Evolutionary conservation across 2,329 filamentous ascomycete genomes (phyloP).

Genomic region (Aspergillus puulaauensis): DNA sequence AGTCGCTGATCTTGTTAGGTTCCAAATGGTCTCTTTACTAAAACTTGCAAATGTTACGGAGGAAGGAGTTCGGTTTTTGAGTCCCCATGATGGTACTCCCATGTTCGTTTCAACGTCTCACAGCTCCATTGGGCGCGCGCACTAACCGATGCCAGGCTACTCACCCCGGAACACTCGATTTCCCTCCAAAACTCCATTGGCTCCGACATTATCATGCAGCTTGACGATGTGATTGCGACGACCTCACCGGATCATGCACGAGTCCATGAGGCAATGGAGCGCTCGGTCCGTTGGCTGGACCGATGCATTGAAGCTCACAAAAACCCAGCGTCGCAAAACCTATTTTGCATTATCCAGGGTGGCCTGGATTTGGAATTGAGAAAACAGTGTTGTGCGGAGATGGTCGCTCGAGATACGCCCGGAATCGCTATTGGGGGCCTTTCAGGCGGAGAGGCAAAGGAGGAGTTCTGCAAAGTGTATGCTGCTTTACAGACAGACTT

Average conservation of each 20-base stretch:
- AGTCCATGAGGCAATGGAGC: conserved; percentile 92
- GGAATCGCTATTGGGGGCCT: conserved; percentile 95
- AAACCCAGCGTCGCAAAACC: conserved; percentile 78
- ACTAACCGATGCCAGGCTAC: conserved; percentile 54
- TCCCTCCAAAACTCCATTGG: conserved; percentile 94
- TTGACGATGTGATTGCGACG: conserved; percentile 96
- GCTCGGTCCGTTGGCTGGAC: conserved; percentile 93
- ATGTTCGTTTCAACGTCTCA: conserved; percentile 57
- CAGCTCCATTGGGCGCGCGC: neutral
- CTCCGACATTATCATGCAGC: conserved; percentile 98
- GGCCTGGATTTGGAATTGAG: conserved; percentile 87
- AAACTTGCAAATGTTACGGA: conserved; percentile 93
- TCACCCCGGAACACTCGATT: conserved; percentile 97
- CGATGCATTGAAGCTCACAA: conserved; percentile 88
- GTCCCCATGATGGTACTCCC: conserved; percentile 88
- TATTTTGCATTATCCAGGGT: conserved; percentile 98
- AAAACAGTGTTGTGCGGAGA: conserved; percentile 76
- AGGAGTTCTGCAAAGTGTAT: conserved; percentile 81
- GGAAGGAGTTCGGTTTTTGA: conserved; percentile 92
- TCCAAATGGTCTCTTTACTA: conserved; percentile 97
- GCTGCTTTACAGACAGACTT: conserved; percentile 1
- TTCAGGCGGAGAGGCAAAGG: conserved; percentile 92
- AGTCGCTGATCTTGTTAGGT: conserved; percentile 54
- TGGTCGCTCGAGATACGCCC: conserved; percentile 87
- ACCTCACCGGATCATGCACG: conserved; percentile 85